Base-by-base conservation (phyloP, 805 yeast species). In the Teunomyces tritomae region DNA sequence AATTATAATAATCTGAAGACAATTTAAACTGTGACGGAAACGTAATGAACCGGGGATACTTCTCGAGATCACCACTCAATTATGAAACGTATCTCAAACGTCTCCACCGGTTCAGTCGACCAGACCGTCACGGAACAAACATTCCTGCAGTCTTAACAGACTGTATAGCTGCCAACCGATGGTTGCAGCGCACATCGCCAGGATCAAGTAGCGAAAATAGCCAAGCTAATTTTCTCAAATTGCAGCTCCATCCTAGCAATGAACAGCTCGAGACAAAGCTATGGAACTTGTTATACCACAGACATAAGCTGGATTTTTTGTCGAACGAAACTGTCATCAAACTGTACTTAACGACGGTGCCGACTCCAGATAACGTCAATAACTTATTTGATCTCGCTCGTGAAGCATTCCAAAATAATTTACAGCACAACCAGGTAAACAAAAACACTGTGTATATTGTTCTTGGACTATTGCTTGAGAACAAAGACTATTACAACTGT, bases 401-500 rank as follows among this genome's bases (percentile, higher is more conserved):
- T n/a, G 34, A 39, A 14, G 9, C 32, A 9, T 28, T 29, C 24
- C 32, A 28, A 10, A 27, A 28, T 33, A 28, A 39, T n/a, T 37
- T 37, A 28, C 14, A 24, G 14, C 28, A n/a, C 5, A 28, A 28
- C 4, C n/a, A 37, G 40, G 40, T 13, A 10, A n/a, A 4, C 16
- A 37, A 26, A 8, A 37, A 13, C 13, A 24, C 34, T 3, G 43
- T 52, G 13, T 37, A 42, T 30, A 36, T 52, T 2, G 57, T 56
- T 2, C 47, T 67, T 27, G 49, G 50, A 24, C 8, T 50, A 3
- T 41, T 68, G 16, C 53, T 68, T 7, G 51, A 55, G 5, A 46
- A 53, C 11, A 62, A 63, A 40, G 72, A 68, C 48, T 68, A 68
- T 45, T 43, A 51, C 28, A 60, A 56, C 36, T 51, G 65, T 16